Evolutionary conservation across 495 filamentous ascomycete species (phyloP).

Genomic region (Penicillium pulvis): DNA sequence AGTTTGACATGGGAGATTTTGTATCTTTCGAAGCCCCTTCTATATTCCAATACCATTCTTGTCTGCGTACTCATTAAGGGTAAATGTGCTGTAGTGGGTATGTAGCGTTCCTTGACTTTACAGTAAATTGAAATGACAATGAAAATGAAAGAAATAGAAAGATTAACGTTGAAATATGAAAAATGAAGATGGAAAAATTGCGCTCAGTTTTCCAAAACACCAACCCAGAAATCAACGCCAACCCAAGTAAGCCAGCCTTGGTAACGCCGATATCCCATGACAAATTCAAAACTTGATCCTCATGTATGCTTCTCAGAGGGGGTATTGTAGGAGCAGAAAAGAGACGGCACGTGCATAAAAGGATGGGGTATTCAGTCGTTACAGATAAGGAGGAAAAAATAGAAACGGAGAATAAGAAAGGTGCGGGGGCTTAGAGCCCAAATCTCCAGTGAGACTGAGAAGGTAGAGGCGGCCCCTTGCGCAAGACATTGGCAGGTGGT

Average conservation of each 20-base stretch:
- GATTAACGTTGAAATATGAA: no score
- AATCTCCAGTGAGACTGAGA: neutral
- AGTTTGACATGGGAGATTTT: no score
- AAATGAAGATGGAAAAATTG: neutral
- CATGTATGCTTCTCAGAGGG: neutral
- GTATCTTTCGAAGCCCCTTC: no score
- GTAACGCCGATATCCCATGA: neutral
- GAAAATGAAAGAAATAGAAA: neutral
- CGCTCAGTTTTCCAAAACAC: neutral
- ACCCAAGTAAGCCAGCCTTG: neutral
- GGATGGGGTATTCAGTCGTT: neutral
- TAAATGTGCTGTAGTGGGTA: neutral
- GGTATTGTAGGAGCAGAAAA: neutral
- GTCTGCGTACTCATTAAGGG: no score
- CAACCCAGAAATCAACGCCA: neutral
- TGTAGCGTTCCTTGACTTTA: neutral
- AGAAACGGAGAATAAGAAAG: neutral
- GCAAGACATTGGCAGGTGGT: slow-evolving; percentile 34
- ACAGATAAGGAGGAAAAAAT: no score
- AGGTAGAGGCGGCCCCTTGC: slow-evolving; percentile 15
- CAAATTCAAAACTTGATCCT: neutral
- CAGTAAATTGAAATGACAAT: no score
- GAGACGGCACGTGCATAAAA: neutral
- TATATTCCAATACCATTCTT: no score
- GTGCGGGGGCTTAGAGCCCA: neutral